phyloP scores from a whole-genome alignment of 2,329 filamentous ascomycete species.

The Malbranchea cinnamomea region DNA sequence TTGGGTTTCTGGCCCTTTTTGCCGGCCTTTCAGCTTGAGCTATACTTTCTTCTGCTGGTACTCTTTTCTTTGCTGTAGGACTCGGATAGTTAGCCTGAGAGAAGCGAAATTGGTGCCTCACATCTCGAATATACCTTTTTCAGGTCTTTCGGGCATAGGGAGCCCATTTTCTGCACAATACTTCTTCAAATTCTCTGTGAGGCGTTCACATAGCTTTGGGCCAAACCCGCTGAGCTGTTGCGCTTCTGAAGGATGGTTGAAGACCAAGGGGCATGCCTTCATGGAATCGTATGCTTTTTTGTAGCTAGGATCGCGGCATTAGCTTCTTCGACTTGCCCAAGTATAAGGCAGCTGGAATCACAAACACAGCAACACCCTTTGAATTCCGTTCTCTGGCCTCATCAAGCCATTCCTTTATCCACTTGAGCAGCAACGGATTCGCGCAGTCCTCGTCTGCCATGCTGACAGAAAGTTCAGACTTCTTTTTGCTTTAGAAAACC shows the following conservation, averaged over 20 bases:
- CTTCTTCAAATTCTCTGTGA: conserved; percentile 41
- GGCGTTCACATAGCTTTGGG: conserved; percentile 51
- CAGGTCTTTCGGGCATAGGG: conserved; percentile 48
- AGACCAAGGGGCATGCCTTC: conserved; percentile 55
- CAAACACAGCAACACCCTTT: conserved; percentile 46
- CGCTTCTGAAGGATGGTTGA: conserved; percentile 58
- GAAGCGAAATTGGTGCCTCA: background rate
- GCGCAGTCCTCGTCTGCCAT: conserved; percentile 32
- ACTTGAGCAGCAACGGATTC: conserved; percentile 56
- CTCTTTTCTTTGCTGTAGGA: conserved; percentile 18
- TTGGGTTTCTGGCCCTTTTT: conserved; percentile 44
- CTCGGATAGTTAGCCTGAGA: background rate
- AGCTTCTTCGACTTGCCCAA: background rate
- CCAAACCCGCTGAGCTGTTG: conserved; percentile 61
- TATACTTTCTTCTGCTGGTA: conserved; percentile 15
- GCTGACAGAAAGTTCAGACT: too few species aligned
- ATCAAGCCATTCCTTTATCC: conserved; percentile 67
- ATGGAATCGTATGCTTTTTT: conserved; percentile 63
- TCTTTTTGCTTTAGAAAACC: too few species aligned
- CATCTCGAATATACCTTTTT: conserved; percentile 20
- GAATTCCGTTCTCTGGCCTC: conserved; percentile 52
- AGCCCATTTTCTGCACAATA: conserved; percentile 53
- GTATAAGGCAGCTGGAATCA: conserved; percentile 5
- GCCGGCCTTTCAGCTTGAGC: conserved; percentile 21
- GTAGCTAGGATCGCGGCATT: conserved; percentile 35